Evolutionary conservation across 116 monocot species (phyloP).

Genomic region (Iris pallida): DNA sequence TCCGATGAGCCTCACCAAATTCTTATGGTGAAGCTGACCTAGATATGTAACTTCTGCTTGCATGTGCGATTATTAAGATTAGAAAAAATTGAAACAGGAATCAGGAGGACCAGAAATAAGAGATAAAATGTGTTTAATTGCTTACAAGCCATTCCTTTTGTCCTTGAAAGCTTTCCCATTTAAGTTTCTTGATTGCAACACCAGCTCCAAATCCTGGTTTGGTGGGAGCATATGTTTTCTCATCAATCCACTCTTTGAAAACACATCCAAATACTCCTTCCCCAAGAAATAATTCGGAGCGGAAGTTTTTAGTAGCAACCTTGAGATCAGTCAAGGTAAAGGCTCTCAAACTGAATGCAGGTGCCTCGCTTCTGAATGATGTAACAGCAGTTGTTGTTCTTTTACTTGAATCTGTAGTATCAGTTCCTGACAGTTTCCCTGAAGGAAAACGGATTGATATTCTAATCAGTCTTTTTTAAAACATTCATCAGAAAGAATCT

Average conservation of each 20-base stretch:
- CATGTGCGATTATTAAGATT: conserved; percentile 1
- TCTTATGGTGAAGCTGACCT: conserved; percentile 61
- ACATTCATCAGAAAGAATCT: background rate
- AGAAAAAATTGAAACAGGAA: background rate
- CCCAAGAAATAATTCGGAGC: conserved; percentile 63
- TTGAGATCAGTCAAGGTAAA: conserved; percentile 73
- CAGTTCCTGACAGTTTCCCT: conserved; percentile 14
- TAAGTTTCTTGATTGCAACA: conserved; percentile 83
- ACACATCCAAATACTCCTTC: conserved; percentile 85
- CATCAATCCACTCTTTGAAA: conserved; percentile 83
- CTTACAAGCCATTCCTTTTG: conserved; percentile 91
- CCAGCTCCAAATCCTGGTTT: conserved; percentile 63
- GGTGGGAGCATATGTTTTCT: conserved; percentile 44
- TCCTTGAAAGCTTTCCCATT: conserved; percentile 76
- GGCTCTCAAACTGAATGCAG: conserved; percentile 32
- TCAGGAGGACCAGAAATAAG: background rate
- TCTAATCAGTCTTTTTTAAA: background rate
- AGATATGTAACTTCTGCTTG: conserved; percentile 68
- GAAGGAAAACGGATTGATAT: conserved; percentile 2
- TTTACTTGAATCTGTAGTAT: conserved; percentile 21
- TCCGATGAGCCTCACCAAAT: conserved; percentile 76
- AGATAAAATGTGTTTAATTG: background rate
- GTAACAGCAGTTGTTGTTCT: background rate
- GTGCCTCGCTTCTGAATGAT: conserved; percentile 13
- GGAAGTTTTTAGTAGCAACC: conserved; percentile 66